Evolutionary conservation across 805 yeast species (phyloP).

Genomic region (Saccharomycopsis fermentans): DNA sequence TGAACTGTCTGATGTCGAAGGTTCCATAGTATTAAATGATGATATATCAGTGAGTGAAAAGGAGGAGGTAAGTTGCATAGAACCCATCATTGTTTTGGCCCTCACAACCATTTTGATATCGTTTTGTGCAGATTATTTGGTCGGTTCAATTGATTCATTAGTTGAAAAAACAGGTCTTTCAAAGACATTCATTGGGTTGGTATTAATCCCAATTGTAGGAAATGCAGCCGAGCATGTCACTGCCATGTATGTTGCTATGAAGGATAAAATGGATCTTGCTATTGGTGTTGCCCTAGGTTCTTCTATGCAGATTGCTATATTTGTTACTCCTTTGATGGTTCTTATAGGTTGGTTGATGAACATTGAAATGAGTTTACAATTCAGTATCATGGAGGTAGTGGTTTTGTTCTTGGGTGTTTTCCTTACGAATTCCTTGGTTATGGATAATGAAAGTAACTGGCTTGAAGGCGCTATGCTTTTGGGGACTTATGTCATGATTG

Average conservation of each 20-base stretch:
- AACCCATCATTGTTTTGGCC: slow-evolving; percentile 40
- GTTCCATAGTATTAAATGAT: not conserved
- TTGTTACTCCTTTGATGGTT: slow-evolving; percentile 92
- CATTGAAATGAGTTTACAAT: slow-evolving; percentile 86
- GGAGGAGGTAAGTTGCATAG: slow-evolving; percentile 33
- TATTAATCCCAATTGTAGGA: slow-evolving; percentile 92
- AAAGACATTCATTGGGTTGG: slow-evolving; percentile 89
- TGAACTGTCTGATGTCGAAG: slow-evolving; percentile 24
- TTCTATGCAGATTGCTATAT: slow-evolving; percentile 87
- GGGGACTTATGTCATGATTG: slow-evolving; percentile 76
- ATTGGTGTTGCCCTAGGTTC: slow-evolving; percentile 95
- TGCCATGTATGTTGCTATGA: slow-evolving; percentile 87
- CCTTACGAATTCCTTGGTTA: slow-evolving; percentile 72
- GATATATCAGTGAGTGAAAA: slow-evolving; percentile 21
- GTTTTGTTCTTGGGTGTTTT: slow-evolving; percentile 83
- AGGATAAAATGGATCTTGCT: slow-evolving; percentile 95
- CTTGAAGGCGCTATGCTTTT: slow-evolving; percentile 89
- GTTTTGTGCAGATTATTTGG: slow-evolving; percentile 85
- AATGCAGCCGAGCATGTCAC: slow-evolving; percentile 99
- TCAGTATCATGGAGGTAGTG: slow-evolving; percentile 88
- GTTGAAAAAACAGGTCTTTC: slow-evolving; percentile 79
- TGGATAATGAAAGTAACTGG: slow-evolving; percentile 95
- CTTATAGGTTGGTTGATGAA: slow-evolving; percentile 83
- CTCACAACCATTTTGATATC: slow-evolving; percentile 71
- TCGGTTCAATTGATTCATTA: slow-evolving; percentile 83